Base-by-base conservation (phyloP, 2,329 filamentous ascomycete genomes). In the Apiospora marii region DNA sequence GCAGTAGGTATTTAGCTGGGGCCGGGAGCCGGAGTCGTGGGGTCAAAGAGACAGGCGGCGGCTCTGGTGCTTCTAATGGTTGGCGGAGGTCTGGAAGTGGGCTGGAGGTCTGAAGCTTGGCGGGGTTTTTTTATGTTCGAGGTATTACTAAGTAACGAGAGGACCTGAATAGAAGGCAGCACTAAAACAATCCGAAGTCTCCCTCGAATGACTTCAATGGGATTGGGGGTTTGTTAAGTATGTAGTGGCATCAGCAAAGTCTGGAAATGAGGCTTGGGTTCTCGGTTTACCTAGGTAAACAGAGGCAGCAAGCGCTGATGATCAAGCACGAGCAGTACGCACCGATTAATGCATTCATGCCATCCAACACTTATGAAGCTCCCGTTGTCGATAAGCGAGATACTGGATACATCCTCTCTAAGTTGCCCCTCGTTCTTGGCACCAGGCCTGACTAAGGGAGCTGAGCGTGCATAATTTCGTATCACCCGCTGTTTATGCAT, bases 21-120 rank as follows among this genome's bases (percentile, higher is more conserved):
- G 58, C 58, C 58, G 58, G 58, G 58, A 41, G 22, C 58, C 58
- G 58, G 58, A 41, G 41, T 64, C 58, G 58, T 64, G 58, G 58
- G 58, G 58, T 64, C 58, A 24, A 64, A 64, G 58, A 64, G 58
- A 41, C 34, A 41, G 53, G 53, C 53, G 53, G 53, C 53, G 53
- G 53, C 53, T 61, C 53, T 37, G 37, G 37, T 41, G 53, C 53
- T 61, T 61, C 53, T 61, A 30, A 37, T 61, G 16, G 51, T 58
- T 37, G 30, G 53, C 30, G 30, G 53, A 10, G 12, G 53, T 61
- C 30, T 61, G 53, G 30, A 61, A 61, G 53, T 61, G 53, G 53
- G 53, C 30, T 61, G 53, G 53, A 61, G 53, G 30, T 61, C 27
- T 30, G 53, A 61, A 61, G 53, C 53, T 61, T n/a, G 53, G 53